A percentile compares a stretch with the other conserved stretches of the same genome.
phyloP scores from a whole-genome alignment of 2,329 filamentous ascomycete species.

The Westerdykella aurantiaca region DNA sequence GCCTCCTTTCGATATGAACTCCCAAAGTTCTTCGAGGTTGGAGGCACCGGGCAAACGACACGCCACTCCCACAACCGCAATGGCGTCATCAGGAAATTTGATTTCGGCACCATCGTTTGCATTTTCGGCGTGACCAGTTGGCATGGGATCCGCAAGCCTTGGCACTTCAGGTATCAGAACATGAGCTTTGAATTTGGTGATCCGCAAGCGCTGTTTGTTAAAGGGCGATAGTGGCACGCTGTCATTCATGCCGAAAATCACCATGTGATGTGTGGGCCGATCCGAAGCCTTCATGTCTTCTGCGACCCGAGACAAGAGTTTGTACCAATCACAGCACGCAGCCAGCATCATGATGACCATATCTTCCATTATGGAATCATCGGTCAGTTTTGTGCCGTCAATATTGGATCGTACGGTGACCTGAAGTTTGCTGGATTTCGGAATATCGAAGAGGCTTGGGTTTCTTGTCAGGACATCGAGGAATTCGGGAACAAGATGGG shows the following conservation, averaged over 20 bases:
- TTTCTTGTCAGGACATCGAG: slow-evolving; percentile 6
- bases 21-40: slow-evolving; percentile 12
- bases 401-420: slow-evolving; percentile 14
- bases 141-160: slow-evolving; percentile 5
- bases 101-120: neutral
- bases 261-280: slow-evolving; percentile 9
- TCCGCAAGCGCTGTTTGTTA: slow-evolving; percentile 7
- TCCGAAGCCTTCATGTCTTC: slow-evolving; percentile 10
- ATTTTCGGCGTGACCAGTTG: neutral
- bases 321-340: slow-evolving; percentile 18
- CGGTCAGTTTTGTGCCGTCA: slow-evolving; percentile 4
- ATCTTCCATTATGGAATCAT: slow-evolving; percentile 7
- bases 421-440: slow-evolving; percentile 6
- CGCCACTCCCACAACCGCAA: slow-evolving; percentile 9
- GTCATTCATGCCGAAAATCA: slow-evolving; percentile 18
- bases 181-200: slow-evolving; percentile 7
- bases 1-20: slow-evolving; percentile 5
- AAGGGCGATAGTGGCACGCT: slow-evolving; percentile 14
- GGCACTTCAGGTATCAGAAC: slow-evolving; percentile 1
- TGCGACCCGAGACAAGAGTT: slow-evolving; percentile 11
- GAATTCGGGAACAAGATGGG: slow-evolving; percentile 12
- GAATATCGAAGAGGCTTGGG: slow-evolving; percentile 4
- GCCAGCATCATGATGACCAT: slow-evolving; percentile 14
- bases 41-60: slow-evolving; percentile 9
- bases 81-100: slow-evolving; percentile 2